Conservation (phyloP, 2,329 filamentous ascomycete genomes). For the Cordyceps fumosorosea region DNA sequence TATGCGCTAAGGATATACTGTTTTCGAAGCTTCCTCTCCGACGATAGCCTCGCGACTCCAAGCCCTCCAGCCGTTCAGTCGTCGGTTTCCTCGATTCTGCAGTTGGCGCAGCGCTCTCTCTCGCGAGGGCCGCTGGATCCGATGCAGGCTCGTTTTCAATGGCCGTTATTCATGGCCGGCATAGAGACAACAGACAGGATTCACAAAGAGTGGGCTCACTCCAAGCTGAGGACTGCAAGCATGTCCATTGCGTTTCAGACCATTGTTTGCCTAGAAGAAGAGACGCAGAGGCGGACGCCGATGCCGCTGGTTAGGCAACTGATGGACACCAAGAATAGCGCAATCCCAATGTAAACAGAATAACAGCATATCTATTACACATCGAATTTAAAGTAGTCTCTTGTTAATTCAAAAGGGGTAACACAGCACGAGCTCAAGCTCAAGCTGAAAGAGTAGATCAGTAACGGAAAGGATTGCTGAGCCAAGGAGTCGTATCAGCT, state of each 20-base stretch:
- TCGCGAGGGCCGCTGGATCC: background rate
- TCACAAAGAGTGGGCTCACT: constrained; percentile 5
- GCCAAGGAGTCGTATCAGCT: too few species aligned
- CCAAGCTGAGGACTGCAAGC: background rate
- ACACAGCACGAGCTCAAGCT: background rate
- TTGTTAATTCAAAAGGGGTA: background rate
- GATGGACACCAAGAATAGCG: background rate
- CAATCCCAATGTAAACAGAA: background rate
- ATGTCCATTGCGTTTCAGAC: background rate
- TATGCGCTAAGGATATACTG: constrained; percentile 11
- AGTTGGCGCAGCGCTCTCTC: constrained; percentile 2
- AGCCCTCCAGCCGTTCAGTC: background rate
- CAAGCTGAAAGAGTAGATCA: background rate
- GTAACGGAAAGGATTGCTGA: too few species aligned
- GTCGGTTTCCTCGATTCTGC: background rate
- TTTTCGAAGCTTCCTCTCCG: background rate
- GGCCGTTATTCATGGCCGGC: constrained; percentile 5
- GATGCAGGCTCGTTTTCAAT: constrained; percentile 1
- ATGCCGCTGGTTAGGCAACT: background rate
- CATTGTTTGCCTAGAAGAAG: background rate
- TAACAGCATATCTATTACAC: background rate
- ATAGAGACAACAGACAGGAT: constrained; percentile 8
- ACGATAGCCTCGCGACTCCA: background rate
- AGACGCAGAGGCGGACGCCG: background rate
- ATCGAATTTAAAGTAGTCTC: background rate